Base-by-base conservation (phyloP, 1,284 basidiomycete species). In the Gomphus sp. region DNA sequence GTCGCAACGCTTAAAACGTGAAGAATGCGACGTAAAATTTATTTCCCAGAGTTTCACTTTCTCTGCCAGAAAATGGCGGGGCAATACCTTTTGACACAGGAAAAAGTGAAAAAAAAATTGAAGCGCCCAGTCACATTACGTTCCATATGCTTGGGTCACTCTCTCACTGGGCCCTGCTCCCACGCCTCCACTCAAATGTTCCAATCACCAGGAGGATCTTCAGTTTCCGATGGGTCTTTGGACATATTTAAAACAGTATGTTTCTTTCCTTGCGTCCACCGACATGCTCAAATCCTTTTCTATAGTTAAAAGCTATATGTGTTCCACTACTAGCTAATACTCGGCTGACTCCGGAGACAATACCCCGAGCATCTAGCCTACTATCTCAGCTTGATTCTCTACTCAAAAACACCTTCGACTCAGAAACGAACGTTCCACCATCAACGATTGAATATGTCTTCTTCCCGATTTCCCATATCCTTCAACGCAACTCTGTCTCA, bases 391-490 rank as follows among this genome's bases (percentile, higher is more conserved):
- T 95, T 16, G 67, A 77, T 48, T 62, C 65, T 1, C 71, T 72
- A 5, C 74, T 93, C 51, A 66, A 69, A 18, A 72, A 75, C 12
- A 67, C 82, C 11, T 72, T 76, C 1, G 64, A 71, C 22, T 70
- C 73, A 9, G 71, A 70, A 14, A 60, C 67, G 3, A 64, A 67
- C 4, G 77, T 93, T 37, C 76, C 79, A 0, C 69, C 80, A 0
- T 78, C 80, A n/a, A 76, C 93, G 45, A 81, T 92, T 50, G 86
- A 87, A 56, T 98, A 97, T 70, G 74, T 85, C 37, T 90, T 94
- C 72, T 89, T 92, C 64, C 94, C 94, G 1, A 69, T 97, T 58
- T 91, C 91, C 0, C 82, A 84, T 31, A 81, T 95, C 52, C 77
- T 97, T 25, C 84, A 87, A 55, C 83, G 88, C 36, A 89, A 92